These are phyloP conservation scores for Beauveria varroae DNA, from an alignment of 2,329 filamentous ascomycete species.

Conservation along the genomic window DNA sequence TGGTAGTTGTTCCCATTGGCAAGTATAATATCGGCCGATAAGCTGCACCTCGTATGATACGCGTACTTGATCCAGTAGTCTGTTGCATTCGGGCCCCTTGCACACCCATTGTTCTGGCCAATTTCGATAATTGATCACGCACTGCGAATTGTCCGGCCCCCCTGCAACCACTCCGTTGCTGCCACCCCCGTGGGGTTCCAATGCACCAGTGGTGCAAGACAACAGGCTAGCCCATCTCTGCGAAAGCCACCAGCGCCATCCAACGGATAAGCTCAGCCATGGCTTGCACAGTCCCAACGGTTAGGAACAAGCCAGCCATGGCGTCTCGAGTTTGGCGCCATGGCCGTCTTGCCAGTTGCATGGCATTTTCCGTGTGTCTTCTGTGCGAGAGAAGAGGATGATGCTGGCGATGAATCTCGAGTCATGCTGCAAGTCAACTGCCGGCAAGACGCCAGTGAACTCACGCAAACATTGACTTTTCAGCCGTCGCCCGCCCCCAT, in stretches of 20 bases:
- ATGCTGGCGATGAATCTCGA: neutral
- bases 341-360: neutral
- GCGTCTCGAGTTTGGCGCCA: constrained; percentile 5
- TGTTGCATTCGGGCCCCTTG: neutral
- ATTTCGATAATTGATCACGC: constrained; percentile 2
- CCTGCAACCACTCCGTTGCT: neutral
- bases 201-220: constrained; percentile 3
- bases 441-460: neutral
- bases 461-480: neutral
- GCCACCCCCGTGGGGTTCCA: constrained; percentile 10
- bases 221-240: neutral
- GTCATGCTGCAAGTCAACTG: neutral
- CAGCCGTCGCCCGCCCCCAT: neutral
- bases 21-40: neutral
- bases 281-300: constrained; percentile 9
- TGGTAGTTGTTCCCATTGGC: neutral
- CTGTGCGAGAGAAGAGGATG: neutral
- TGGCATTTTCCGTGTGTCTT: neutral
- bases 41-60: neutral
- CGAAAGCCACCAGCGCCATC: constrained; percentile 11
- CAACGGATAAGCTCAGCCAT: constrained; percentile 13
- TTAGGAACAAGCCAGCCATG: constrained; percentile 7
- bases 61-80: neutral
- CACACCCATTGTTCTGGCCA: neutral
- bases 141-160: neutral